phyloP scores from a whole-genome alignment of 2,329 filamentous ascomycete species.

The Ophiostoma tasmaniense region DNA sequence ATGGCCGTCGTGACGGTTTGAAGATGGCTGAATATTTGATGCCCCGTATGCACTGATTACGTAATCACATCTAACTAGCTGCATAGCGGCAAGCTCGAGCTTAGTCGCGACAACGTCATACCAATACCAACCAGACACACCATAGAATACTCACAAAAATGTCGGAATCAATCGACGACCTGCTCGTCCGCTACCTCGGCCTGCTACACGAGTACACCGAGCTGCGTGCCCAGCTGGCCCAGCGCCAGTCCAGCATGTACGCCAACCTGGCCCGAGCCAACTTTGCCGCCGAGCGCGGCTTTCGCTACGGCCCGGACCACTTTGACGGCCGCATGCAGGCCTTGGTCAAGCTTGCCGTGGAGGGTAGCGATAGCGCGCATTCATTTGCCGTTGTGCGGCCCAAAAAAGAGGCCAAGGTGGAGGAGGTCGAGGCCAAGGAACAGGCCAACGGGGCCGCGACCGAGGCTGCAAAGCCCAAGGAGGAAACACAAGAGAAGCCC shows the following conservation, averaged over 20 bases:
- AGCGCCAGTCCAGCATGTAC: slow-evolving; percentile 47
- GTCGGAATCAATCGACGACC: slow-evolving; percentile 45
- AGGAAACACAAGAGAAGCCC: not conserved
- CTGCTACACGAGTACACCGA: slow-evolving; percentile 59
- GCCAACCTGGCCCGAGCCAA: slow-evolving; percentile 64
- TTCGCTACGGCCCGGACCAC: slow-evolving; percentile 59
- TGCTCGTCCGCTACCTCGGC: slow-evolving; percentile 57
- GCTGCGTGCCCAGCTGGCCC: slow-evolving; percentile 46
- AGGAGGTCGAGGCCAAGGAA: slow-evolving; percentile 8
- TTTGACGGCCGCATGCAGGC: slow-evolving; percentile 70
- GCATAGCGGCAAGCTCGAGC: not conserved
- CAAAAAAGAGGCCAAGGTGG: not conserved
- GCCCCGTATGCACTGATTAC: not conserved
- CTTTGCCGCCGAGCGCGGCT: slow-evolving; percentile 55
- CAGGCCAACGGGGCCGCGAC: not conserved
- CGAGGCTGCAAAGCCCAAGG: not conserved
- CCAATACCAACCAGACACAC: not conserved
- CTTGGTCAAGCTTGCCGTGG: slow-evolving; percentile 34
- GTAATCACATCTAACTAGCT: not conserved
- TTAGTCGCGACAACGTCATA: not conserved
- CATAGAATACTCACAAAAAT: slow-evolving; percentile 1
- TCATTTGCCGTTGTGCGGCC: slow-evolving; percentile 15
- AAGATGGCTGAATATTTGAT: too few species aligned
- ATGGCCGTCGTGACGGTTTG: too few species aligned
- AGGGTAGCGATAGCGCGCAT: not conserved